Evolutionary conservation across 441 rosid genomes (phyloP).

Genomic region (Theobroma grandiflorum): DNA sequence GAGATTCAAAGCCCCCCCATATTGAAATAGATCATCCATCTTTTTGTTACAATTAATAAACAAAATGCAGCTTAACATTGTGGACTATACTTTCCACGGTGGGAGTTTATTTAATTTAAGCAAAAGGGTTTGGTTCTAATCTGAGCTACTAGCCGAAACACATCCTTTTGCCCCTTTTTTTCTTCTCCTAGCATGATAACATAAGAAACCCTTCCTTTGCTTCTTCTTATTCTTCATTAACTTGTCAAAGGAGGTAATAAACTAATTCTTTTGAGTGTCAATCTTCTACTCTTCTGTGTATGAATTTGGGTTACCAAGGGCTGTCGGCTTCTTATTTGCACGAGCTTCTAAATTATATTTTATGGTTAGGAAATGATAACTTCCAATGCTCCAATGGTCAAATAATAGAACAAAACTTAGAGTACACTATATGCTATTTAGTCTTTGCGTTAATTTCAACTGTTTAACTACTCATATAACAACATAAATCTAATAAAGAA

Average conservation of each 20-base stretch:
- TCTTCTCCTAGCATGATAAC: neutral
- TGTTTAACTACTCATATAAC: no score
- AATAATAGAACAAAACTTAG: no score
- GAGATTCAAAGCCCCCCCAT: no score
- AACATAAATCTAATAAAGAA: no score
- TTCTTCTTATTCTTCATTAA: neutral
- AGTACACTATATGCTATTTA: no score
- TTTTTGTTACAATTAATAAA: neutral
- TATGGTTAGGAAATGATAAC: neutral
- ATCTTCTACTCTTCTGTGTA: neutral
- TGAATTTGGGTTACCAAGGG: neutral
- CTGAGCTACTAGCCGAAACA: constrained; percentile 1
- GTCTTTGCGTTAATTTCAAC: no score
- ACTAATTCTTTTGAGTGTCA: constrained; percentile 8
- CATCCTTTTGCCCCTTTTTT: no score
- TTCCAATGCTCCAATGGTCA: neutral
- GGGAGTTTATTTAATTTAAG: neutral
- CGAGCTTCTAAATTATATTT: neutral
- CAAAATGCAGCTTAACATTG: constrained; percentile 8
- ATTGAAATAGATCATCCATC: no score
- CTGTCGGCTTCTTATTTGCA: neutral
- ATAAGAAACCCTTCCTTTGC: neutral
- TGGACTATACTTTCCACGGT: constrained; percentile 2
- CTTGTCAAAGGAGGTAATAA: constrained; percentile 23
- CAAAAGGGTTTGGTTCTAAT: constrained; percentile 8